Percentiles rank a stretch among this genome's conserved stretches.
Conservation (phyloP, 768 basidiomycete genomes). For the Paxillus ammoniavirescens region DNA sequence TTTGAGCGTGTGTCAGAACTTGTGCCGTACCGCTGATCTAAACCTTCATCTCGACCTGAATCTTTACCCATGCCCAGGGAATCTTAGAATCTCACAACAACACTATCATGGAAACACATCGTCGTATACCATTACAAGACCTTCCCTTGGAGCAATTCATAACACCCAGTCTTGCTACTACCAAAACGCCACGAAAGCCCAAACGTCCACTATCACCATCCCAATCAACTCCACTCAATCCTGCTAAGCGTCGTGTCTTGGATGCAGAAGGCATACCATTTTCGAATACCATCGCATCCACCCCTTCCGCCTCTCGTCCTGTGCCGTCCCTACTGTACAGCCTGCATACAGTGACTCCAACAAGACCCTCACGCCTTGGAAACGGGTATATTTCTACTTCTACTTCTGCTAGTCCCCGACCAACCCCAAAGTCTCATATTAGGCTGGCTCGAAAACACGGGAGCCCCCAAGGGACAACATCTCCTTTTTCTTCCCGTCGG, state of each 20-base stretch:
- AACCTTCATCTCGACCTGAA: constrained; percentile 11
- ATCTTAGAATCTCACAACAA: constrained; percentile 9
- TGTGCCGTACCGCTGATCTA: constrained; percentile 21
- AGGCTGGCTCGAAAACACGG: constrained; percentile 14
- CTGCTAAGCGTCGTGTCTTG: constrained; percentile 68
- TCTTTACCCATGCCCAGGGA: neutral
- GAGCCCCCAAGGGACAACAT: constrained; percentile 5
- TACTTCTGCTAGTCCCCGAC: constrained; percentile 26
- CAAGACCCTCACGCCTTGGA: constrained; percentile 32
- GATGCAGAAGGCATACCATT: constrained; percentile 49
- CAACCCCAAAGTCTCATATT: constrained; percentile 39
- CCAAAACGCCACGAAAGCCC: constrained; percentile 33
- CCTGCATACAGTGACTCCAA: constrained; percentile 25
- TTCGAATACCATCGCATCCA: constrained; percentile 21
- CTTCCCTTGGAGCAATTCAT: constrained; percentile 59
- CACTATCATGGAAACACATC: constrained; percentile 24
- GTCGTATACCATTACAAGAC: constrained; percentile 55
- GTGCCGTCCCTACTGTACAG: constrained; percentile 32
- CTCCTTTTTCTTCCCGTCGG: constrained; percentile 11
- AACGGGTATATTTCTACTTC: constrained; percentile 27
- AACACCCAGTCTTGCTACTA: constrained; percentile 26
- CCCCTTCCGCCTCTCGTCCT: constrained; percentile 15
- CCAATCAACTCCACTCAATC: constrained; percentile 47
- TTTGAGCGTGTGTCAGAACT: neutral
- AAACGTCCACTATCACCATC: constrained; percentile 68